Conservation (phyloP, 179 eudicot species). For the Spergularia azorica region DNA sequence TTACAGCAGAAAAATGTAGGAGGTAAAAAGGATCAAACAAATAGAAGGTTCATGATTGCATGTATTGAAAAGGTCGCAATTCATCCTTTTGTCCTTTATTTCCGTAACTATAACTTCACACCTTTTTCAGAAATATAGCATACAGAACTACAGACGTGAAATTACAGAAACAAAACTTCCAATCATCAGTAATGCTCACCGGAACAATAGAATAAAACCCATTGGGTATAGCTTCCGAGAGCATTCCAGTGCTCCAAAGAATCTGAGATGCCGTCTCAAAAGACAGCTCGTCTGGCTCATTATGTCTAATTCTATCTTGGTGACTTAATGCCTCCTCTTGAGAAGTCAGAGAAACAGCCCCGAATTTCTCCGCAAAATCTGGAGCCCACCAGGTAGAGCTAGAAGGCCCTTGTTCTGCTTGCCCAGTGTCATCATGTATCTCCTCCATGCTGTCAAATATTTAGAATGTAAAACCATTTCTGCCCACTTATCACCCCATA, state of each 20-base stretch:
- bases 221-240: constrained; percentile 83
- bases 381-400: constrained; percentile 75
- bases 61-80: not conserved
- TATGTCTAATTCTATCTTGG: constrained; percentile 43
- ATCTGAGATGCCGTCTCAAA: constrained; percentile 69
- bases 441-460: constrained; percentile 70
- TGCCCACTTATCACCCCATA: constrained; percentile 44
- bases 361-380: constrained; percentile 67
- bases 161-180: not conserved
- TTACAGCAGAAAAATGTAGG: too few species aligned
- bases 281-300: constrained; percentile 44
- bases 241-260: constrained; percentile 86
- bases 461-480: constrained; percentile 52
- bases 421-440: constrained; percentile 55
- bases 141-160: not conserved
- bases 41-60: not conserved
- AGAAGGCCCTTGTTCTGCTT: constrained; percentile 67
- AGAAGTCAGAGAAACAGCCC: constrained; percentile 75
- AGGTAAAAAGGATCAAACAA: not conserved
- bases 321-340: constrained; percentile 50
- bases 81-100: not conserved
- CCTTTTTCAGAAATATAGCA: not conserved
- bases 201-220: constrained; percentile 93
- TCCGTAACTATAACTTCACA: too few species aligned
- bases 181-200: constrained; percentile 45